Base-by-base conservation (phyloP, 495 filamentous ascomycete genomes). In the Aspergillus avenaceus region DNA sequence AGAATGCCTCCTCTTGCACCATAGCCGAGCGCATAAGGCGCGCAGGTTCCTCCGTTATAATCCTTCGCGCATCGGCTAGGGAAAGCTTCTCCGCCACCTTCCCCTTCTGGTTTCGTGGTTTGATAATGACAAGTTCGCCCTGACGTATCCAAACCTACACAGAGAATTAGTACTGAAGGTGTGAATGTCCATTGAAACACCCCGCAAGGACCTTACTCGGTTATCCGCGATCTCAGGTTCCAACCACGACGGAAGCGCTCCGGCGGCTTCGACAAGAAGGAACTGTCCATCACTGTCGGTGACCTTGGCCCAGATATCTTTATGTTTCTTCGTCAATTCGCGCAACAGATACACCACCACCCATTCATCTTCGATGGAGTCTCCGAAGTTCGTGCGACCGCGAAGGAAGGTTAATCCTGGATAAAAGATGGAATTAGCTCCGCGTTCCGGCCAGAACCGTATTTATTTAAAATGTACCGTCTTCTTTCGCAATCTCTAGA, bases 331-430 rank as follows among this genome's bases (percentile, higher is more conserved):
- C 60, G 84, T 91, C 50, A 97, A 67, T 59, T 90, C 85, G 28
- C 87, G 83, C n/a, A 98, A 78, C 9, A 97, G 65, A 66, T 91
- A 96, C 22, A 97, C 90, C 45, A 97, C 83, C 2, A 97, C 79
- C 93, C 93, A 98, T 72, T 97, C 95, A 61, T 98, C 93, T 59
- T 96, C 93, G 7, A 97, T 83, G 3, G 89, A 90, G 66, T 98
- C 93, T 6, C 91, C 91, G 54, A 86, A 97, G 59, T 90, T 85
- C 5, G 89, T 93, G 37, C 74, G 70, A 8, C 91, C 91, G 42
- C 78, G 75, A 14, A 95, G 73, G 23, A 67, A 72, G 19, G 70
- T 70, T 13, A 67, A 60, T 8, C 68, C 73, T 79, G 55, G 8
- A 45, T 11, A 41, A 13, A 14, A n/a, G n/a, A 9, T 24, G 34